phyloP scores from a whole-genome alignment of 495 filamentous ascomycete species.

The Bryoglossum gracile region DNA sequence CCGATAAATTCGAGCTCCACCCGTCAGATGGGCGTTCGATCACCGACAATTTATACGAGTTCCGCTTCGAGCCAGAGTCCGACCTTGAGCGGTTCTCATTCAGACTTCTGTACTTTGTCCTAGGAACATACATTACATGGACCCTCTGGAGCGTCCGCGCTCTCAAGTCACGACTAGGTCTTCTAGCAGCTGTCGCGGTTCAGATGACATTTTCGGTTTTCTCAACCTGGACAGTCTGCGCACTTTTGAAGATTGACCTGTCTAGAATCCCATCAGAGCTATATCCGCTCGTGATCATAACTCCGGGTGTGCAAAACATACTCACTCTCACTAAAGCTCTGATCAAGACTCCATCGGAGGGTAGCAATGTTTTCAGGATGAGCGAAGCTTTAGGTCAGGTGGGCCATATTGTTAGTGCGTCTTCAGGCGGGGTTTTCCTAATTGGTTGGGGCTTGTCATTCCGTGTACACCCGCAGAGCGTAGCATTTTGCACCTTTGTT shows the following conservation, averaged over 20 bases:
- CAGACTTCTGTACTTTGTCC: slow-evolving; percentile 50
- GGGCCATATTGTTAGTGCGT: slow-evolving; percentile 55
- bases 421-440: slow-evolving; percentile 50
- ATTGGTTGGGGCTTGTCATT: slow-evolving; percentile 50
- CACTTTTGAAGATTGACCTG: slow-evolving; percentile 52
- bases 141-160: slow-evolving; percentile 55
- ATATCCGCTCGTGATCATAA: slow-evolving; percentile 64
- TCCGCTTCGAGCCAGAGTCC: slow-evolving; percentile 62
- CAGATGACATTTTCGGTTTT: slow-evolving; percentile 62
- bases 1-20: slow-evolving; percentile 51
- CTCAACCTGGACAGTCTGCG: slow-evolving; percentile 57
- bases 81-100: slow-evolving; percentile 50
- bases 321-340: slow-evolving; percentile 66
- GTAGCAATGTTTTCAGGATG: slow-evolving; percentile 51
- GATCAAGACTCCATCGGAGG: slow-evolving; percentile 53
- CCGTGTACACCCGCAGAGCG: slow-evolving; percentile 52
- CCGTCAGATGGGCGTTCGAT: slow-evolving; percentile 44
- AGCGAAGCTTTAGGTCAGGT: slow-evolving; percentile 61
- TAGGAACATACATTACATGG: slow-evolving; percentile 48
- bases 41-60: slow-evolving; percentile 57
- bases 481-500: slow-evolving; percentile 62
- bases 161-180: slow-evolving; percentile 58
- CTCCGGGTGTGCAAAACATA: slow-evolving; percentile 65
- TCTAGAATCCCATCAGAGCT: slow-evolving; percentile 52
- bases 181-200: slow-evolving; percentile 56